These are phyloP conservation scores for Eimeria nieschulzi DNA, from an alignment of 169 alveolate species.

Conservation along the genomic window DNA sequence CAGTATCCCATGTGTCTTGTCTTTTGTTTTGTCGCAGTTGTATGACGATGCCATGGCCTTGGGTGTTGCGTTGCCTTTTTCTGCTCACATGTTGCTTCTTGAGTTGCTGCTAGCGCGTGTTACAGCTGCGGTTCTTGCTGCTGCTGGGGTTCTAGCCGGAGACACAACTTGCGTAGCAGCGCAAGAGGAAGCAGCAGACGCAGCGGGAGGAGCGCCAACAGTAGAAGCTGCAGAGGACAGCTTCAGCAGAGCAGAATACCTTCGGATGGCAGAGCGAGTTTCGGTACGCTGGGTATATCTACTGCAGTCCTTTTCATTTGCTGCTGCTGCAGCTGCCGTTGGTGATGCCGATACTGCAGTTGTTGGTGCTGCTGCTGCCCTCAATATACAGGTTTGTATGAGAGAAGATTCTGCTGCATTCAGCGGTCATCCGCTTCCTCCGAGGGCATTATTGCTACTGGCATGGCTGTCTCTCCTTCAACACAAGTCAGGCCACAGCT, in stretches of 20 bases:
- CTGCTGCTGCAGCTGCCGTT: constrained; percentile 7
- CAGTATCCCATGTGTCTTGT: background rate
- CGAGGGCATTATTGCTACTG: constrained; percentile 33
- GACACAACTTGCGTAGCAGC: background rate
- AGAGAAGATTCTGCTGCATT: constrained; percentile 35
- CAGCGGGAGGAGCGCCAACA: background rate
- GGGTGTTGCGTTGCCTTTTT: constrained; percentile 21
- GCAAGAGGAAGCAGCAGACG: background rate
- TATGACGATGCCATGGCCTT: constrained; percentile 37
- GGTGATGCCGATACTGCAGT: background rate
- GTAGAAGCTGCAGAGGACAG: background rate
- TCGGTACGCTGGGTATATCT: background rate
- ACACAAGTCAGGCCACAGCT: background rate
- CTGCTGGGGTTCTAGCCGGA: constrained; percentile 1
- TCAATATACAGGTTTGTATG: constrained; percentile 24
- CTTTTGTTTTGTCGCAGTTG: background rate
- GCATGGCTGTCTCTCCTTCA: background rate
- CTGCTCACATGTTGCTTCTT: constrained; percentile 34
- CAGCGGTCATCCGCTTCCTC: constrained; percentile 7
- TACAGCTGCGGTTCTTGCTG: constrained; percentile 9
- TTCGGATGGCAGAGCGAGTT: background rate
- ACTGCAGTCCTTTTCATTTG: background rate
- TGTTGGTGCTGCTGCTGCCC: background rate
- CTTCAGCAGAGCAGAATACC: background rate
- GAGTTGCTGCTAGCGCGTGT: constrained; percentile 19